Conservation (phyloP, 1,284 basidiomycete genomes). For the Microbotryum silenes-acaulis region DNA sequence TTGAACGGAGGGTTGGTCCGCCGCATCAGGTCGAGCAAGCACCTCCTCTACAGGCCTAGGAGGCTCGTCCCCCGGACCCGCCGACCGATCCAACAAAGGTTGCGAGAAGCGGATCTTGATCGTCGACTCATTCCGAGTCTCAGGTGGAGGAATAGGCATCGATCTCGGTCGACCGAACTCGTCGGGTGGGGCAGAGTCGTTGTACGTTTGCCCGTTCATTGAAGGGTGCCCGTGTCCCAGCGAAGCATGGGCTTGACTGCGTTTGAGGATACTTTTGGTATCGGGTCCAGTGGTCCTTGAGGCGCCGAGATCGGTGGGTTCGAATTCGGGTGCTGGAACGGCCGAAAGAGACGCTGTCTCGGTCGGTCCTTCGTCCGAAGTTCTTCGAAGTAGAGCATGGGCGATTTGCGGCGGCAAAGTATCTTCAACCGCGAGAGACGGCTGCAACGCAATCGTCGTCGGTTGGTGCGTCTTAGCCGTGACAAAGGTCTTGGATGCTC, state of each 20-base stretch:
- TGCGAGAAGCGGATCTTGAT: too few relatives aligned
- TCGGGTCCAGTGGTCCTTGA: background rate
- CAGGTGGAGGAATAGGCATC: too few relatives aligned
- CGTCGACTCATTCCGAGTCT: too few relatives aligned
- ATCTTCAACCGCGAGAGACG: background rate
- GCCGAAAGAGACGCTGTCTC: conserved; percentile 11
- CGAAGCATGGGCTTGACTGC: conserved; percentile 8
- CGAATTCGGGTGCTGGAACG: background rate
- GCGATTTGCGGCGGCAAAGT: background rate
- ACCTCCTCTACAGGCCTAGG: conserved; percentile 19
- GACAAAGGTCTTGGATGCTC: background rate
- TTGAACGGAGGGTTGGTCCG: conserved; percentile 9
- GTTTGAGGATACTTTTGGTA: background rate
- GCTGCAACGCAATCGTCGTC: background rate
- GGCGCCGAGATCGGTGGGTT: background rate
- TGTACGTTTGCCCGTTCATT: too few relatives aligned
- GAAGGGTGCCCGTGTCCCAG: conserved; percentile 5
- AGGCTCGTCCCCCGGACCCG: conserved; percentile 22
- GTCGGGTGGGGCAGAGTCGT: too few relatives aligned
- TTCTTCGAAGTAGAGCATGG: conserved; percentile 15
- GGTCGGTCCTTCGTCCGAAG: conserved; percentile 10
- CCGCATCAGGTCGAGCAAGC: conserved; percentile 21
- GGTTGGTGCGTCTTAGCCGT: conserved; percentile 7
- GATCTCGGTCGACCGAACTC: too few relatives aligned
- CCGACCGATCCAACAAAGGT: too few relatives aligned